Base-by-base conservation (phyloP, 2,329 filamentous ascomycete genomes). In the Scedosporium dehoogii region DNA sequence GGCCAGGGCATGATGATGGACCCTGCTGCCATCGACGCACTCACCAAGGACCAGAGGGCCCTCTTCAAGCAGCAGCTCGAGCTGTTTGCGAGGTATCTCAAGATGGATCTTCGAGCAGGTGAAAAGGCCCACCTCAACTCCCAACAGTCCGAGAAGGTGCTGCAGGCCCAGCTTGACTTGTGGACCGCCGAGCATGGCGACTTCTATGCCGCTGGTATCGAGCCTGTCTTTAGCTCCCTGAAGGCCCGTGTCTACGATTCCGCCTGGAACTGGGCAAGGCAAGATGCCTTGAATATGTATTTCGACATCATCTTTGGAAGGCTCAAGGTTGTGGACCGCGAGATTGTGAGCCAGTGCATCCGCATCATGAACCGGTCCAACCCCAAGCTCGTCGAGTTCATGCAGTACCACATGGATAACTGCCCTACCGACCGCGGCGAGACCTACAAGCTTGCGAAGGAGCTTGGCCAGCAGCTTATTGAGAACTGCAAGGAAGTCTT, bases 361-460 rank as follows among this genome's bases (percentile, higher is more conserved):
- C 90, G 91, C 68, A 94, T 99, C 77, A 99, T 99, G 94, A 99
- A 97, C 80, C 90, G 94, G 66, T 96, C 94, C 41, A 99, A 97
- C 73, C 94, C 94, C 2, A 89, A 91, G 42, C 85, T 99, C 1
- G 84, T 99, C 63, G 93, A 99, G 69, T 99, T 97, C 77, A 99
- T 99, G 94, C 94, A 99, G 74, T 97, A 99, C 70, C 94, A 99
- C 78, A 99, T 99, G 71, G 94, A 99, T 71, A 94, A 97, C 79
- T 97, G 93, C 79, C 94, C 94, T 0, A 92, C 92, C 0, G 92
- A 99, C 72, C 89, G 93, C 59, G 94, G 94, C 64, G 94, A 99
- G 79, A 99, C 94, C 1, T 99, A 99, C 77, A 85, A 94, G 77
- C 86, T 99, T n/a, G 94, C 94, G 53, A 96, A 99, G 79, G 87